phyloP scores from a whole-genome alignment of 305 asterid genomes.

The Petunia hybrid region DNA sequence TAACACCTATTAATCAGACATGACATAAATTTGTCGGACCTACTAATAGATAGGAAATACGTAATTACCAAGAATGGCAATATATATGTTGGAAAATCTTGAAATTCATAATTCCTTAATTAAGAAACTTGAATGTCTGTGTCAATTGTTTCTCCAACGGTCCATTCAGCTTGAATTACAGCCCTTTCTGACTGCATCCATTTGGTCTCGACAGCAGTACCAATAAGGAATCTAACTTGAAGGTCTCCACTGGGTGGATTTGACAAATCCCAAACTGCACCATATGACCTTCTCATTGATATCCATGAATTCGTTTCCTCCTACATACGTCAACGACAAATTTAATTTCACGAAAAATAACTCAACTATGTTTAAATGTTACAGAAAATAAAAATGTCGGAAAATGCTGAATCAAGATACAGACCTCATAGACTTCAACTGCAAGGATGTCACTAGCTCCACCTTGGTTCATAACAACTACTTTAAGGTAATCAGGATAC shows the following conservation, averaged over 20 bases:
- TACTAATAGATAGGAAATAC: background rate
- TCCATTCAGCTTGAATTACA: conserved; percentile 12
- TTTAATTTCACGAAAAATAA: background rate
- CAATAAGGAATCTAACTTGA: background rate
- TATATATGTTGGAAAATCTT: background rate
- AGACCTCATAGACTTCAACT: conserved; percentile 10
- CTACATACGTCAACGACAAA: background rate
- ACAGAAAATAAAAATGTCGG: background rate
- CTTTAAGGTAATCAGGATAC: conserved; percentile 18
- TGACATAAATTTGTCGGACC: background rate
- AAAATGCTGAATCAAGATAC: background rate
- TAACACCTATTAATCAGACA: background rate
- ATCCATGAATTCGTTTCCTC: conserved; percentile 13
- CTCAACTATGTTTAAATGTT: background rate
- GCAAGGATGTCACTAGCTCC: conserved; percentile 22
- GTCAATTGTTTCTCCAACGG: background rate
- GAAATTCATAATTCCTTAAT: background rate
- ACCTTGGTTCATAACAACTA: conserved; percentile 18
- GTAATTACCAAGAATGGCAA: background rate
- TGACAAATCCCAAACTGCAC: conserved; percentile 21
- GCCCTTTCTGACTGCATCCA: background rate
- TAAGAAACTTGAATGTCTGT: conserved; percentile 7
- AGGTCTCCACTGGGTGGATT: conserved; percentile 26
- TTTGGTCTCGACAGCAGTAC: background rate
- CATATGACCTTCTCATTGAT: background rate